These are phyloP conservation scores for Lojkania enalia DNA, from an alignment of 2,329 filamentous ascomycete species.

Conservation along the genomic window DNA sequence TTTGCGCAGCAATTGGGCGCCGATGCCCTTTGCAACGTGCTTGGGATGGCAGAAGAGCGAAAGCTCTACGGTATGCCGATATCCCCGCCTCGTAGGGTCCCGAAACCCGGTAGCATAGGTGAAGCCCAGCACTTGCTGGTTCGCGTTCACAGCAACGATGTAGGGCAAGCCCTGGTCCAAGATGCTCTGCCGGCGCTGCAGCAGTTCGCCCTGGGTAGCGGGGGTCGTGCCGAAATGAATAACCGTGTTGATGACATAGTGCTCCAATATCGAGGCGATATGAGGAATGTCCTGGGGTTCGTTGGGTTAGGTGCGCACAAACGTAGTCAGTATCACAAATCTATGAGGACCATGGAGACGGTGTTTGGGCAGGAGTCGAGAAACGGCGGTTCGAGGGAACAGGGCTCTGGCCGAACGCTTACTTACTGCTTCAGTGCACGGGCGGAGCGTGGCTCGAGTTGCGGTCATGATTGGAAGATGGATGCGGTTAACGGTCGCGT, in stretches of 20 bases:
- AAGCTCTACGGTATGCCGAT: constrained; percentile 47
- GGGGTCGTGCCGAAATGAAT: constrained; percentile 40
- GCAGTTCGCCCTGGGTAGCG: constrained; percentile 31
- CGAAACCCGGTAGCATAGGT: constrained; percentile 43
- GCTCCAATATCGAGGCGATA: constrained; percentile 39
- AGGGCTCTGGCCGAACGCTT: no score
- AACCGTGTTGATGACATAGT: constrained; percentile 46
- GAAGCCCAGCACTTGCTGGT: constrained; percentile 38
- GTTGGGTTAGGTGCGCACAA: no score
- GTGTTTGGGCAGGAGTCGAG: background rate
- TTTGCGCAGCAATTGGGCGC: constrained; percentile 34
- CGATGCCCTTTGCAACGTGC: constrained; percentile 36
- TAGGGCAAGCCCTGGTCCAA: constrained; percentile 39
- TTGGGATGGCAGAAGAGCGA: constrained; percentile 45
- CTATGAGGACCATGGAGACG: no score
- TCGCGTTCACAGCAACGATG: constrained; percentile 39
- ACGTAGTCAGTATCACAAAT: no score
- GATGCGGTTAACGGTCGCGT: constrained; percentile 31
- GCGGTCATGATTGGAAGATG: constrained; percentile 32
- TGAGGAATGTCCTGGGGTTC: constrained; percentile 41
- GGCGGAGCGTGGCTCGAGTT: constrained; percentile 39
- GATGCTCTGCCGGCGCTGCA: constrained; percentile 31
- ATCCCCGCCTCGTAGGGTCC: constrained; percentile 40
- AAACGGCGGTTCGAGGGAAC: no score
- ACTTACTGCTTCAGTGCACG: constrained; percentile 25